phyloP scores from a whole-genome alignment of 2,329 filamentous ascomycete species.

The Microdochium nivale region DNA sequence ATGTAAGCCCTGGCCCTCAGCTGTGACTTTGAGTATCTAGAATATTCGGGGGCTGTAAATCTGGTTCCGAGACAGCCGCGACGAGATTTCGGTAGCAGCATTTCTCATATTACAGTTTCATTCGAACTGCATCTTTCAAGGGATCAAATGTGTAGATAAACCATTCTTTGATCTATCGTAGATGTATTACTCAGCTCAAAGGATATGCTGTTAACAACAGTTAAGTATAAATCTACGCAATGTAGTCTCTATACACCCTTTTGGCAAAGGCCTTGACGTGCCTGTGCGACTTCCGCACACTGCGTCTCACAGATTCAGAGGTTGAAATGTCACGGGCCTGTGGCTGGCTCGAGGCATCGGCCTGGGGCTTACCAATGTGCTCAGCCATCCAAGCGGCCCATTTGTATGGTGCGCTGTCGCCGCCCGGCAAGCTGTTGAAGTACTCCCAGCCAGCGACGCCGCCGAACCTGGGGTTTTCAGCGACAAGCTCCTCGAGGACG shows the following conservation, averaged over 20 bases:
- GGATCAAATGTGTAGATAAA: too few relatives aligned
- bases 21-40: too few relatives aligned
- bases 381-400: conserved; percentile 50
- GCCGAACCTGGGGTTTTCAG: conserved; percentile 59
- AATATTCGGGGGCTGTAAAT: too few relatives aligned
- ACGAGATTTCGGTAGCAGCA: too few relatives aligned
- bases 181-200: too few relatives aligned
- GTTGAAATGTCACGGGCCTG: conserved; percentile 13
- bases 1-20: too few relatives aligned
- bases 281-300: conserved; percentile 14
- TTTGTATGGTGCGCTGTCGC: conserved; percentile 56
- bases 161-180: too few relatives aligned
- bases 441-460: conserved; percentile 96
- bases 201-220: background rate
- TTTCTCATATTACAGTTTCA: too few relatives aligned
- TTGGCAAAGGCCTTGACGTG: conserved; percentile 14
- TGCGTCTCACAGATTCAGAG: conserved; percentile 14
- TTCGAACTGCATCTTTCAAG: too few relatives aligned
- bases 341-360: conserved; percentile 4
- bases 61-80: too few relatives aligned
- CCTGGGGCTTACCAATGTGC: conserved; percentile 8
- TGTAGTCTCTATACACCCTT: conserved; percentile 16
- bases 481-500: conserved; percentile 32
- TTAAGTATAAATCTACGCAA: conserved; percentile 7
- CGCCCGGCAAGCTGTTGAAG: conserved; percentile 70